Percentiles rank a stretch among this genome's conserved stretches.
These are phyloP conservation scores for Hypoxylon sp. DNA, from an alignment of 2,329 filamentous ascomycete genomes.

Conservation along the genomic window DNA sequence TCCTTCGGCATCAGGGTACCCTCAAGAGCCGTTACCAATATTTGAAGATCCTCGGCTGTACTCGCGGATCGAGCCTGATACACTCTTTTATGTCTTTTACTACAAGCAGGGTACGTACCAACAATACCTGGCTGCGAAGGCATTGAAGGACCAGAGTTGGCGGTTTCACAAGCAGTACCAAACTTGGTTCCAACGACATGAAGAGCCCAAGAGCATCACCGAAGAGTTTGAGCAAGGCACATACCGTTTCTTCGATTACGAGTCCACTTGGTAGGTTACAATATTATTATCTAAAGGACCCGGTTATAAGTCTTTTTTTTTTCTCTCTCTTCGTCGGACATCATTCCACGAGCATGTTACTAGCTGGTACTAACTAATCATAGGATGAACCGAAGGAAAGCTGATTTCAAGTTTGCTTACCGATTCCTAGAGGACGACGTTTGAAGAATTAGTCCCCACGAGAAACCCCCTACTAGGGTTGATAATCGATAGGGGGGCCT, in stretches of 20 bases:
- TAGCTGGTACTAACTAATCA: slow-evolving; percentile 46
- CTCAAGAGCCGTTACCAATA: slow-evolving; percentile 90
- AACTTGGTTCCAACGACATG: slow-evolving; percentile 98
- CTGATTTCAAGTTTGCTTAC: slow-evolving; percentile 98
- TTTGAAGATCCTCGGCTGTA: slow-evolving; percentile 94
- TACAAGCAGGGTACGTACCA: slow-evolving; percentile 97
- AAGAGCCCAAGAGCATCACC: slow-evolving; percentile 98
- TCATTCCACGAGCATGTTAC: slow-evolving; percentile 16
- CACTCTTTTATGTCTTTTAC: slow-evolving; percentile 98
- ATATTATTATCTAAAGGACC: slow-evolving; percentile 3
- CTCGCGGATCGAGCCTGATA: slow-evolving; percentile 91
- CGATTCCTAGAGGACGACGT: slow-evolving; percentile 97
- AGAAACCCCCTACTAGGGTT: not conserved
- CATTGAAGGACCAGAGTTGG: slow-evolving; percentile 99
- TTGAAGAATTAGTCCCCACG: slow-evolving; percentile 53
- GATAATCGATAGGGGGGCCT: slow-evolving; percentile 6
- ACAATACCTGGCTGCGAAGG: slow-evolving; percentile 94
- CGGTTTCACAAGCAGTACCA: slow-evolving; percentile 99
- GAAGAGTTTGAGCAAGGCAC: slow-evolving; percentile 99
- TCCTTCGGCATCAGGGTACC: slow-evolving; percentile 84
- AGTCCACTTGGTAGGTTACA: slow-evolving; percentile 90
- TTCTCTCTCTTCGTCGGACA: not conserved
- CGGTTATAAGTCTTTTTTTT: not conserved
- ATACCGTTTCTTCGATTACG: slow-evolving; percentile 99
- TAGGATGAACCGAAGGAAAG: slow-evolving; percentile 99